Conservation (phyloP, 176 grass and related monocot genomes). For the Oropetium thomaeum region DNA sequence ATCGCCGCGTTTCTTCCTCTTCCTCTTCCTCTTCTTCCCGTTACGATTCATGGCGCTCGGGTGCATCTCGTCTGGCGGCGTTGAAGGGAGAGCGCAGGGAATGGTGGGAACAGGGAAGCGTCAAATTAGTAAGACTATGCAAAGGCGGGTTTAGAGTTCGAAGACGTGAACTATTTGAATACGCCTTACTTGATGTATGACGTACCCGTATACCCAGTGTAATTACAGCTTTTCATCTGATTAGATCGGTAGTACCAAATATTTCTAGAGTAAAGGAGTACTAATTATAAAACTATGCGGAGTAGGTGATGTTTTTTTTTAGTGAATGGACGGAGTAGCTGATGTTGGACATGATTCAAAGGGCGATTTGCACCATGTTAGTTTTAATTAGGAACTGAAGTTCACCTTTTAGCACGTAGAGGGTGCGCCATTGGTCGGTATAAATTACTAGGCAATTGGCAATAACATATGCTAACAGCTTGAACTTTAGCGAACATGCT, state of each 20-base stretch:
- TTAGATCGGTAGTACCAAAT: no score
- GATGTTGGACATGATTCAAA: background rate
- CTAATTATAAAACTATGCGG: background rate
- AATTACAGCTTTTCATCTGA: no score
- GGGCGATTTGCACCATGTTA: background rate
- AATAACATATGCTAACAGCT: background rate
- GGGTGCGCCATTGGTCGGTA: background rate
- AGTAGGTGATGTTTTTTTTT: background rate
- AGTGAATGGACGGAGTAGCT: no score
- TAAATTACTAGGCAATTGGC: background rate
- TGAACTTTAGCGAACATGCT: constrained; percentile 1
- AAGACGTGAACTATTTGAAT: background rate
- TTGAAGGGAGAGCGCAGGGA: background rate
- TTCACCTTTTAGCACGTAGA: background rate
- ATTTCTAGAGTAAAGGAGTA: no score
- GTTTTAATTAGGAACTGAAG: background rate
- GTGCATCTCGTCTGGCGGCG: background rate
- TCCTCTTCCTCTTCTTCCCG: constrained; percentile 32
- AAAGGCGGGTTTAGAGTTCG: background rate
- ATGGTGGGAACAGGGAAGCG: background rate
- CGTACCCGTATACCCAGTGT: background rate
- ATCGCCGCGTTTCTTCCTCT: constrained; percentile 11
- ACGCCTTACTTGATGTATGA: background rate
- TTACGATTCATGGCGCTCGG: background rate
- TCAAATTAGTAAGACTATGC: no score